Base-by-base conservation (phyloP, 306 rosid species). In the Lathyrus oleraceus region DNA sequence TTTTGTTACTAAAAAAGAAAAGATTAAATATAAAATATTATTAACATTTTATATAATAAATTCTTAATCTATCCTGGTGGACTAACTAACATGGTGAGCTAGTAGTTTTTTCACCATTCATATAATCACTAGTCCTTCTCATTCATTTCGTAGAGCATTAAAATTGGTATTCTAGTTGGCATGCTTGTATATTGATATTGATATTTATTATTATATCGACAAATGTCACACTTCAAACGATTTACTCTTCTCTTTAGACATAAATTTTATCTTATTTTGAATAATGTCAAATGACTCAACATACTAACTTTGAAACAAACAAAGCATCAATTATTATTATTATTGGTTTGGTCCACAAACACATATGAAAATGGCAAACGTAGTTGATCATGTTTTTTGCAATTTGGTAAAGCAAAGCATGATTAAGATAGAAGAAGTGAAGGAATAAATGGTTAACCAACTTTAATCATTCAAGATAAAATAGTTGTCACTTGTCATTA, bases 301-400 rank as follows among this genome's bases (percentile, higher is more conserved):
- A 53, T 10, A 53, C 60, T 45, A n/a, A 45, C 8, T 49, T 49
- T 51, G 57, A 9, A 51, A 51, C 28, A 51, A 51, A 51, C 27
- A 8, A 51, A 8, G 14, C 57, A 17, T 51, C 14, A 9, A 19
- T 8, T 19, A 9, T 51, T 17, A 51, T 8, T 19, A 51, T 49
- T 19, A 51, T 53, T 53, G 32, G 35, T 53, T 21, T 21, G 60
- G 60, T 53, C 60, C 60, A 21, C 60, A 53, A 53, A 53, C 15
- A 20, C 8, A 11, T 21, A 21, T 6, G 16, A 53, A 23, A 53
- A 53, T 21, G 1, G 8, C 6, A 53, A 10, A 5, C 12, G 9
- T 53, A 53, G 6, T 53, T 21, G 0, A 53, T 53, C 15, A 21
- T 21, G 32, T 10, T 11, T 11, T 53, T 53, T 11, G 25, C 19